phyloP scores from a whole-genome alignment of 2,329 filamentous ascomycete genomes.

The Lasiodiplodia sp. region DNA sequence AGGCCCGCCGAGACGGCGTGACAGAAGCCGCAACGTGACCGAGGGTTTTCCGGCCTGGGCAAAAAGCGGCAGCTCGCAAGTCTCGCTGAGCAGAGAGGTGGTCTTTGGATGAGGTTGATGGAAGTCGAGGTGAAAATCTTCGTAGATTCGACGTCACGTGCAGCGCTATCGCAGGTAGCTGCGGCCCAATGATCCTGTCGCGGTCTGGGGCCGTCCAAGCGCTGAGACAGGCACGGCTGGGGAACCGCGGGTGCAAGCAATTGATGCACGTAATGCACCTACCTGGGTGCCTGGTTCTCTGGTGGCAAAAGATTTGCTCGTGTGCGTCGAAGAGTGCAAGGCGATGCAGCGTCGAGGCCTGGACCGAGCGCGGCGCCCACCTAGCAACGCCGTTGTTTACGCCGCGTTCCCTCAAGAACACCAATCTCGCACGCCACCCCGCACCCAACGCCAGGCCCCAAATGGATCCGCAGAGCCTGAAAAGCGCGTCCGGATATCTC shows the following conservation, averaged over 20 bases:
- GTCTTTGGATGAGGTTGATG: neutral
- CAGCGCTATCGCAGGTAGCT: constrained; percentile 6
- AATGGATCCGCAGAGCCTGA: constrained; percentile 59
- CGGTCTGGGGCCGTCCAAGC: neutral
- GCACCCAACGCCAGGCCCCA: neutral
- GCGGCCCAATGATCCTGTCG: neutral
- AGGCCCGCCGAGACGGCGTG: neutral
- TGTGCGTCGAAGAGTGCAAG: neutral
- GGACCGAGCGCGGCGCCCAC: neutral
- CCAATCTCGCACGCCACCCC: neutral
- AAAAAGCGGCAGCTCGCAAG: neutral
- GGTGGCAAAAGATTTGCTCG: constrained; percentile 3
- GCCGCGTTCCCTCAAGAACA: neutral
- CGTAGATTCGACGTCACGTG: constrained; percentile 20
- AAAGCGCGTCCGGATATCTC: constrained; percentile 68
- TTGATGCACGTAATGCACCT: constrained; percentile 13
- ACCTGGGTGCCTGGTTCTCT: neutral
- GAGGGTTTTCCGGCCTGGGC: neutral
- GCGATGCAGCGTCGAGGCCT: constrained; percentile 4
- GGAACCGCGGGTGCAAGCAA: neutral
- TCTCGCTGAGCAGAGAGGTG: constrained; percentile 4
- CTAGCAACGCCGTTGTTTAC: constrained; percentile 29
- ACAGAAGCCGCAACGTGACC: neutral
- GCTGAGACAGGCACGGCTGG: constrained; percentile 13
- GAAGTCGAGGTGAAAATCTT: constrained; percentile 23